Evolutionary conservation across 768 basidiomycete genomes (phyloP).

Genomic region (Pleurotus pulmonarius): DNA sequence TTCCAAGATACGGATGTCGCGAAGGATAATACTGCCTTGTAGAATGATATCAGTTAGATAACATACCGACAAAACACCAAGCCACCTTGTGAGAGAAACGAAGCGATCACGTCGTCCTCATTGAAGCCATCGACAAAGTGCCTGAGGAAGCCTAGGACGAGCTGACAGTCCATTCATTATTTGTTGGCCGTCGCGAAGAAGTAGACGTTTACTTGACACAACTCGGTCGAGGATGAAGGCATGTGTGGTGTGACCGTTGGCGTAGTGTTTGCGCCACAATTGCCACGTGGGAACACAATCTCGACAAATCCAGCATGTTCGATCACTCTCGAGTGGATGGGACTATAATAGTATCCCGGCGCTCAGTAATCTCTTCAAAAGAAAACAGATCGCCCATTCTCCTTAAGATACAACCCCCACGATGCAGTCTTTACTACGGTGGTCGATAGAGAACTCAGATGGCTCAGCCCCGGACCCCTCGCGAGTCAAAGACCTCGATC

Average conservation of each 20-base stretch:
- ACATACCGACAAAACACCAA: too few species aligned
- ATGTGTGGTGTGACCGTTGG: too few species aligned
- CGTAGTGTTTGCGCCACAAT: too few species aligned
- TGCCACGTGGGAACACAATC: background rate
- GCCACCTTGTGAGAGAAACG: background rate
- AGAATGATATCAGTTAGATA: background rate
- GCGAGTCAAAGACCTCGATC: constrained; percentile 54
- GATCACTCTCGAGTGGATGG: background rate
- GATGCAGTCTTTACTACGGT: constrained; percentile 79
- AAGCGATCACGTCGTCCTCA: background rate
- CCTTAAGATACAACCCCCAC: background rate
- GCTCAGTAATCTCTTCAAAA: background rate
- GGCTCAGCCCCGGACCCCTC: constrained; percentile 22
- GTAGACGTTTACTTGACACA: too few species aligned
- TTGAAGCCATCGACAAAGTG: background rate
- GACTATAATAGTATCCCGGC: background rate
- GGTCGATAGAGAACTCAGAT: constrained; percentile 73
- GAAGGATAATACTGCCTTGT: background rate
- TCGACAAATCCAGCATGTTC: constrained; percentile 4
- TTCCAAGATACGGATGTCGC: background rate
- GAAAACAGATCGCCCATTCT: background rate
- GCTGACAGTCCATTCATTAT: too few species aligned
- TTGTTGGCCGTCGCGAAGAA: too few species aligned
- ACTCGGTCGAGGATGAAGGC: too few species aligned
- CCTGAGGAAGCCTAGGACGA: too few species aligned